These are phyloP conservation scores for Polytolypa hystricis DNA, from an alignment of 2,329 filamentous ascomycete genomes.

Conservation along the genomic window DNA sequence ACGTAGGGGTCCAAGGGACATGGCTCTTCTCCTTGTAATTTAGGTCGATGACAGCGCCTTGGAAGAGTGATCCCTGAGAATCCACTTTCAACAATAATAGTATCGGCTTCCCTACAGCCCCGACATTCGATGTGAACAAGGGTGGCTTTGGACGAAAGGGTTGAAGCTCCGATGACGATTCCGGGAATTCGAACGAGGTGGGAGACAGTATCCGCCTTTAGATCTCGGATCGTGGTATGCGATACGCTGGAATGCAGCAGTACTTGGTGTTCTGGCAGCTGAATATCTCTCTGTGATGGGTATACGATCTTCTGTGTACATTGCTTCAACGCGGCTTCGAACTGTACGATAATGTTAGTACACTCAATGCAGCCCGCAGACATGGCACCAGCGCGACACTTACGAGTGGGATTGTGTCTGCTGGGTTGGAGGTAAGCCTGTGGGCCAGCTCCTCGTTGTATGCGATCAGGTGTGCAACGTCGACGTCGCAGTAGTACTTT, in stretches of 20 bases:
- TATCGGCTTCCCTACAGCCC: slow-evolving; percentile 63
- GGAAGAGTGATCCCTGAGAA: slow-evolving; percentile 82
- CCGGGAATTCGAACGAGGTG: slow-evolving; percentile 93
- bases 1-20: slow-evolving; percentile 95
- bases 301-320: slow-evolving; percentile 92
- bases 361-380: neutral
- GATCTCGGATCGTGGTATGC: slow-evolving; percentile 82
- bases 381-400: slow-evolving; percentile 17
- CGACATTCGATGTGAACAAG: slow-evolving; percentile 77
- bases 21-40: slow-evolving; percentile 50
- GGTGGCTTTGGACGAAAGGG: slow-evolving; percentile 91
- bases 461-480: slow-evolving; percentile 88
- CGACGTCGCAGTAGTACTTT: slow-evolving; percentile 91
- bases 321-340: slow-evolving; percentile 77
- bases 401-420: slow-evolving; percentile 85
- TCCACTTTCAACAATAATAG: slow-evolving; percentile 65
- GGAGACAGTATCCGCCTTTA: slow-evolving; percentile 86
- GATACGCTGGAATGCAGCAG: slow-evolving; percentile 87
- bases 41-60: slow-evolving; percentile 58
- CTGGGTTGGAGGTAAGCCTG: slow-evolving; percentile 75
- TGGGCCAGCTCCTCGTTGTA: slow-evolving; percentile 94
- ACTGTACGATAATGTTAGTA: slow-evolving; percentile 43
- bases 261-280: slow-evolving; percentile 83
- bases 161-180: slow-evolving; percentile 94
- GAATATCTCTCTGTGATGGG: slow-evolving; percentile 55